Base-by-base conservation (phyloP, 2,329 filamentous ascomycete genomes). In the Diaporthe sp. region DNA sequence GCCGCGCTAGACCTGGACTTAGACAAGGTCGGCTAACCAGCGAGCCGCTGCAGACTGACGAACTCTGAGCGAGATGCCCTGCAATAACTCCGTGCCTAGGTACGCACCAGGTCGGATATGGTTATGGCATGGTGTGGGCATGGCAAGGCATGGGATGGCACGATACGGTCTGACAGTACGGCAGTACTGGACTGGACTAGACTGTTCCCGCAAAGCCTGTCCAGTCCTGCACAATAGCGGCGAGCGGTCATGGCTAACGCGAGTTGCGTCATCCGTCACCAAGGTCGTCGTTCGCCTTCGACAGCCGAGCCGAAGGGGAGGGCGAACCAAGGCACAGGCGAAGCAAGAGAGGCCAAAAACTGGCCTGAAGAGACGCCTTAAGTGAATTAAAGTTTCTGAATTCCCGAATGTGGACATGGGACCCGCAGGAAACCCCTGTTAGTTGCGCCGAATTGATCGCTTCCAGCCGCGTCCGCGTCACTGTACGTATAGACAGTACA, bases 331-430 rank as follows among this genome's bases (percentile, higher is more conserved):
- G 65, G 65, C 65, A 70, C n/a, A 55, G 17, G 65, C 65, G 65
- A 55, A 39, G 65, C 65, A 12, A 42, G 34, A 55, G 31, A 42
- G 47, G 65, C 34, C 65, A 53, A 49, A 70, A 42, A 55, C 49
- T 55, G 49, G 65, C 15, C 65, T 70, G 49, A 42, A 55, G n/a
- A 70, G 49, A 53, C 47, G 63, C 47, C 65, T 70, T 70, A 51
- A 70, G 47, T 70, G 65, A 70, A 70, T 13, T 70, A 70, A 70
- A 70, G 34, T 70, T 70, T 70, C 17, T 70, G 65, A 31, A 70
- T 22, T 42, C 65, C 65, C 65, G 65, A 68, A 53, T 68, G 65
- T 68, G 65, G 65, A 51, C 49, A 70, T 28, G 47, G 49, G 65
- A 70, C 13, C 65, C 65, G 34, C 65, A 55, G 3, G 13, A 2